Conservation (phyloP, 2,329 filamentous ascomycete genomes). For the Neonectria punicea region DNA sequence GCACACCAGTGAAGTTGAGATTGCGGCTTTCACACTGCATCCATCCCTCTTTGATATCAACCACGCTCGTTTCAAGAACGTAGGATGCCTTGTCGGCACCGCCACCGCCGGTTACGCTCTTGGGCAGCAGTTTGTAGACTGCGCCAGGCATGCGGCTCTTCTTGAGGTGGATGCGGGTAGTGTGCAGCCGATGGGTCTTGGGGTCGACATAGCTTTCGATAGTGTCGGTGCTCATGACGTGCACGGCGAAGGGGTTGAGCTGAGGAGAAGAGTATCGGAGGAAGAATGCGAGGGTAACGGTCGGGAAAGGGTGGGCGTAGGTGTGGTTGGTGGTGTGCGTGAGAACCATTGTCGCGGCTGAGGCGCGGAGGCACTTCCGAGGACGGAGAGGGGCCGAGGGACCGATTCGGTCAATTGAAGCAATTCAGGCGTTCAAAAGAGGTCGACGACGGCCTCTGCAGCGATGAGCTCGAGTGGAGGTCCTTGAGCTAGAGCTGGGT, state of each 20-base stretch:
- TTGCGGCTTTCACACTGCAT: slow-evolving; percentile 86
- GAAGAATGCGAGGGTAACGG: slow-evolving; percentile 89
- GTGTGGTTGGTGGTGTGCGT: slow-evolving; percentile 74
- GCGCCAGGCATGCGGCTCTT: slow-evolving; percentile 80
- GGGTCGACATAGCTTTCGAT: slow-evolving; percentile 80
- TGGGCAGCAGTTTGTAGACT: slow-evolving; percentile 79
- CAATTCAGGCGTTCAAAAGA: not conserved
- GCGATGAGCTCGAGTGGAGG: not conserved
- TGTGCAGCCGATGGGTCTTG: slow-evolving; percentile 78
- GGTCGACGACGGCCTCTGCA: not conserved
- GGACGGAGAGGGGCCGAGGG: slow-evolving; percentile 17
- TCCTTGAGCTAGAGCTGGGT: slow-evolving; percentile 24
- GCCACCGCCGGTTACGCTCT: slow-evolving; percentile 72
- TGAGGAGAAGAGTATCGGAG: slow-evolving; percentile 80
- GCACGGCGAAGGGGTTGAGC: slow-evolving; percentile 81
- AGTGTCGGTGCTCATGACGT: slow-evolving; percentile 86
- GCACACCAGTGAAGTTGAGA: slow-evolving; percentile 82
- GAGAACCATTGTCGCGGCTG: slow-evolving; percentile 65
- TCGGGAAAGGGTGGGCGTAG: slow-evolving; percentile 84
- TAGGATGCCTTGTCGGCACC: slow-evolving; percentile 78
- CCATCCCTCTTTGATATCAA: slow-evolving; percentile 83
- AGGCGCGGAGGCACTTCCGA: slow-evolving; percentile 27
- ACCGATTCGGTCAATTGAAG: slow-evolving; percentile 31
- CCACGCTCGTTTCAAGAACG: slow-evolving; percentile 81
- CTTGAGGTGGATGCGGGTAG: slow-evolving; percentile 83